phyloP scores from a whole-genome alignment of 495 filamentous ascomycete genomes.

The Aspergillus nidulans region DNA sequence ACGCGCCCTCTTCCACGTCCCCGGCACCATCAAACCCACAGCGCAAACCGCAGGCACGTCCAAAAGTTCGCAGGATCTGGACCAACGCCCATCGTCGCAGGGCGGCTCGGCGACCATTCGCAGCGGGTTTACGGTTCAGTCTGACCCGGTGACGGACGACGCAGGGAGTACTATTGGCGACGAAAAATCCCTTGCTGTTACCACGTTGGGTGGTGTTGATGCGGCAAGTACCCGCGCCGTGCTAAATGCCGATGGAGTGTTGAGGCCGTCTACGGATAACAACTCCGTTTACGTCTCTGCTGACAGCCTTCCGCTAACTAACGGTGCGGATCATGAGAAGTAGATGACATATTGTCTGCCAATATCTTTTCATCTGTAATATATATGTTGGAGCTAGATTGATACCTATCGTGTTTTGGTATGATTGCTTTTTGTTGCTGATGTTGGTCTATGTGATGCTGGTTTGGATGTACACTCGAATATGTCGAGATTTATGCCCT shows the following conservation, averaged over 20 bases:
- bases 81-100: conserved; percentile 23
- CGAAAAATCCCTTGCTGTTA: conserved; percentile 23
- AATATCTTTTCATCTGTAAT: no score
- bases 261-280: conserved; percentile 13
- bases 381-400: background rate
- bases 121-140: conserved; percentile 26
- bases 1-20: conserved; percentile 31
- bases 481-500: conserved; percentile 5
- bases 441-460: background rate
- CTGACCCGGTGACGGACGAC: conserved; percentile 24
- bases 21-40: conserved; percentile 23
- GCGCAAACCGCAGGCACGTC: conserved; percentile 16
- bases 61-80: background rate
- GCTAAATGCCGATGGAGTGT: conserved; percentile 27
- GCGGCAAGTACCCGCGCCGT: conserved; percentile 38
- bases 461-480: background rate
- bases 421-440: background rate
- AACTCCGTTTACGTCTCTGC: conserved; percentile 25
- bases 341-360: background rate
- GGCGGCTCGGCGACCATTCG: conserved; percentile 28
- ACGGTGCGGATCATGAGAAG: background rate
- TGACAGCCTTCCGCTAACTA: conserved; percentile 22
- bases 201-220: conserved; percentile 19
- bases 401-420: background rate
- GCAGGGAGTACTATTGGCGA: conserved; percentile 29